Percentiles rank a stretch among this genome's conserved stretches.
Evolutionary conservation across 2,329 filamentous ascomycete species (phyloP).

Genomic region (Phialemonium atrogriseum): DNA sequence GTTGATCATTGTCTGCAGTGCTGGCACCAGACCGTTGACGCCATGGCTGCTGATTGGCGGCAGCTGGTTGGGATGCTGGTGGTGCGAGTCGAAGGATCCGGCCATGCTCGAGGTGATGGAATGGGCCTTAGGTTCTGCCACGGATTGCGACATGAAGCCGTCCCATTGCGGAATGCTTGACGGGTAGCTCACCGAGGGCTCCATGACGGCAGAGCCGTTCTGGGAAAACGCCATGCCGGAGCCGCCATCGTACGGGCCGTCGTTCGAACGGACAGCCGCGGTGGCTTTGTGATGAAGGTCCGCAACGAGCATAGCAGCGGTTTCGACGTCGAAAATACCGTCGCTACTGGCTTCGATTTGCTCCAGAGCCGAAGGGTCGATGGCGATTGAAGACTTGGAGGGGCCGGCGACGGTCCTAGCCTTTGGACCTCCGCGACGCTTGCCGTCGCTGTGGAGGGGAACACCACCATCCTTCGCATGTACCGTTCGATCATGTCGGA

Average conservation of each 20-base stretch:
- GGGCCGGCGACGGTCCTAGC: constrained; percentile 54
- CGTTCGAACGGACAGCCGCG: constrained; percentile 52
- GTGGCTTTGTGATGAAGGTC: constrained; percentile 96
- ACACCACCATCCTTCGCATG: constrained; percentile 96
- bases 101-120: constrained; percentile 60
- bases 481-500: constrained; percentile 95
- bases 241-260: constrained; percentile 46
- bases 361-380: constrained; percentile 81
- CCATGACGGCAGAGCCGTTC: constrained; percentile 63
- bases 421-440: constrained; percentile 70
- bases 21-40: constrained; percentile 52
- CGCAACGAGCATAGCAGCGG: constrained; percentile 96
- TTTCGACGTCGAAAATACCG: constrained; percentile 90
- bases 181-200: constrained; percentile 68
- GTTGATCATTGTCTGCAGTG: constrained; percentile 64
- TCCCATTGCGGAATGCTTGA: constrained; percentile 88
- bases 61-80: constrained; percentile 53
- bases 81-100: constrained; percentile 61
- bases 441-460: constrained; percentile 88
- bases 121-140: constrained; percentile 65
- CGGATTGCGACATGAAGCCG: constrained; percentile 65
- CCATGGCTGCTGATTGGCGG: constrained; percentile 60
- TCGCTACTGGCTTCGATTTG: constrained; percentile 89
- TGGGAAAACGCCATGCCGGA: constrained; percentile 65
- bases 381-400: constrained; percentile 68